Conservation (phyloP, 1,139 yeast genomes). For the Geotrichum bryndzae region DNA sequence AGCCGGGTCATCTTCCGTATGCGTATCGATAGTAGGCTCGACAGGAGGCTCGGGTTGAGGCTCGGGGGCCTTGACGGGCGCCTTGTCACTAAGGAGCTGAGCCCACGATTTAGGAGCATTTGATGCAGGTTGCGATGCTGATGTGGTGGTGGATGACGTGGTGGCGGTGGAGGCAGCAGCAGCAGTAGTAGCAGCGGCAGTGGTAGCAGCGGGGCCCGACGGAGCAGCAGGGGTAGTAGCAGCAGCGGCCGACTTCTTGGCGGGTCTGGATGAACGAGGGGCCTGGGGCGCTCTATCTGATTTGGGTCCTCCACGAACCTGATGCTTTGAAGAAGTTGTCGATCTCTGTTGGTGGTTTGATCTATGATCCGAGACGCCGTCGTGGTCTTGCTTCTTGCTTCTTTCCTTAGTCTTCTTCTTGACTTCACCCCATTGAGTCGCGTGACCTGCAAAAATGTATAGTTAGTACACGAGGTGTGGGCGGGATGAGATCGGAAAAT, state of each 20-base stretch:
- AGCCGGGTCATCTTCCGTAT: conserved; percentile 14
- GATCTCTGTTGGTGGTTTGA: conserved; percentile 10
- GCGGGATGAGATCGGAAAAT: not conserved
- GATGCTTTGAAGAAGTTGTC: conserved; percentile 11
- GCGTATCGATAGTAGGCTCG: conserved; percentile 16
- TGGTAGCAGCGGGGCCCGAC: conserved; percentile 13
- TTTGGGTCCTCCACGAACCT: conserved; percentile 18
- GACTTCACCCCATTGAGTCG: conserved; percentile 57
- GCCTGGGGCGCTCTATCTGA: conserved; percentile 13
- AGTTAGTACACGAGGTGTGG: not conserved
- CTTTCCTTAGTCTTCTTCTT: conserved; percentile 49
- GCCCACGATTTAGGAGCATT: conserved; percentile 30
- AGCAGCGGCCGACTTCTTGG: conserved; percentile 13
- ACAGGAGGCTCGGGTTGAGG: conserved; percentile 11
- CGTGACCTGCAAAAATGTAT: conserved; percentile 32
- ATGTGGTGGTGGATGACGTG: conserved; percentile 19
- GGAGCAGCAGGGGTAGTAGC: conserved; percentile 22
- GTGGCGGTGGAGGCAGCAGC: conserved; percentile 22
- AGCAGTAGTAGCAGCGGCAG: conserved; percentile 15
- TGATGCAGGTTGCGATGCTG: conserved; percentile 25
- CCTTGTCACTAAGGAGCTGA: conserved; percentile 23
- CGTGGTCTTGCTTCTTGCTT: conserved; percentile 30
- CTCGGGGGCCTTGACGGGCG: conserved; percentile 12
- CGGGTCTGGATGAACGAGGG: conserved; percentile 13
- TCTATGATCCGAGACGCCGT: conserved; percentile 10